Percentiles rank a stretch among this genome's conserved stretches.
phyloP scores from a whole-genome alignment of 768 basidiomycete genomes.

The Paxillus rubicundulus region DNA sequence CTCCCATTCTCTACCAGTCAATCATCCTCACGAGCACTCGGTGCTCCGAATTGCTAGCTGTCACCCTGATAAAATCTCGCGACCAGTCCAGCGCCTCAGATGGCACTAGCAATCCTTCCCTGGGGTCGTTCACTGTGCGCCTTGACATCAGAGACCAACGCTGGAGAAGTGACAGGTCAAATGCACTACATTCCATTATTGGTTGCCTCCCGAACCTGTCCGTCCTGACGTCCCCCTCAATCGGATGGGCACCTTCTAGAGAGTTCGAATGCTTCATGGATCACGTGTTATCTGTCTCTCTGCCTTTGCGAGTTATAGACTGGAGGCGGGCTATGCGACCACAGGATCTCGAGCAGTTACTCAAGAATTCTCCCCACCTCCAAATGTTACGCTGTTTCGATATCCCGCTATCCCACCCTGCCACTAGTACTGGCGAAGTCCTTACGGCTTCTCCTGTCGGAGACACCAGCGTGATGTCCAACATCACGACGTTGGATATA shows the following conservation, averaged over 20 bases:
- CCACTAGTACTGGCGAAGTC: background rate
- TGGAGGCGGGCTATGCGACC: background rate
- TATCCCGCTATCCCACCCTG: background rate
- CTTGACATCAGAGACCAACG: conserved; percentile 2
- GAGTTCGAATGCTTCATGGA: conserved; percentile 2
- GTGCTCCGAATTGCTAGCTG: background rate
- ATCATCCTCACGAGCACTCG: conserved; percentile 1
- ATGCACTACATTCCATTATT: conserved; percentile 5
- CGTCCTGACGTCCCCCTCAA: conserved; percentile 1
- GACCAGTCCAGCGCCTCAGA: background rate
- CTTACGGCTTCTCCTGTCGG: background rate
- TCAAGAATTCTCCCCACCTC: background rate
- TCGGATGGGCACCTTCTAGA: too few species aligned
- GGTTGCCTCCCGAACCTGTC: conserved; percentile 4
- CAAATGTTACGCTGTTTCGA: background rate
- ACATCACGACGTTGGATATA: background rate
- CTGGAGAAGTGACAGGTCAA: background rate
- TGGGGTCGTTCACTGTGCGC: conserved; percentile 5
- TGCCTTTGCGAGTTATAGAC: background rate
- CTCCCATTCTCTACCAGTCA: conserved; percentile 7
- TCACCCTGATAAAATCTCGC: background rate
- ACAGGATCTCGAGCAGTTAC: background rate
- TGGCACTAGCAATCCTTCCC: background rate
- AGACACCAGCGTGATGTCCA: background rate
- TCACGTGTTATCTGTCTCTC: background rate